Base-by-base conservation (phyloP, 2,329 filamentous ascomycete genomes). In the Acrocalymma vagum region DNA sequence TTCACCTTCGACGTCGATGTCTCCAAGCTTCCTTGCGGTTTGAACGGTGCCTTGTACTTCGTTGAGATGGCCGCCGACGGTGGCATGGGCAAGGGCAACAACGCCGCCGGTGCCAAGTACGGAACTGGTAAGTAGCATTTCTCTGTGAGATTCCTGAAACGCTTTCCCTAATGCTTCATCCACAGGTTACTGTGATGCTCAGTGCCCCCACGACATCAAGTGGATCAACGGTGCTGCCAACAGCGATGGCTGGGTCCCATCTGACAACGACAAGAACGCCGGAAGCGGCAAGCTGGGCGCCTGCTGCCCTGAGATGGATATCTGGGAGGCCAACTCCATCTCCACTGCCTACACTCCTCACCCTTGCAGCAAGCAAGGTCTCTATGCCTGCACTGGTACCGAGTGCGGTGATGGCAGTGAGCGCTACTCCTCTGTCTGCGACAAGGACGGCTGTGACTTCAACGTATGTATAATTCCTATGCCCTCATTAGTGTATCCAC, bases 261-360 rank as follows among this genome's bases (percentile, higher is more conserved):
- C 79, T 2, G 48, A 57, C 31, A 79, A 73, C 59, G 82, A 86
- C 56, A 50, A 67, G 51, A 82, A 82, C 60, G 72, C 78, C 22
- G 82, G 81, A 40, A 61, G 68, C 16, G 80, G 79, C 25, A 67
- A 68, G 28, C 71, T 78, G 33, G 84, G 85, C 46, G 75, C 83
- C 25, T 87, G 85, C 79, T 87, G 84, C 67, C 71, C 78, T 28
- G 85, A 87, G 69, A 84, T 88, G 78, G 84, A 87, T 55, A 77
- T 85, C 67, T 87, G 84, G 83, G 84, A 88, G 72, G 84, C 84
- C 55, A 87, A 88, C 76, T 77, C 73, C 53, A 78, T 85, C 60
- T 79, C 83, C 14, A 80, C 78, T 11, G 85, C 85, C 36, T 78
- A 78, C 61, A 88, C 85, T 5, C 83, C 85, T 13, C 85, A 88